Base-by-base conservation (phyloP, 345 rosid species). In the Boechera divaricarpa region DNA sequence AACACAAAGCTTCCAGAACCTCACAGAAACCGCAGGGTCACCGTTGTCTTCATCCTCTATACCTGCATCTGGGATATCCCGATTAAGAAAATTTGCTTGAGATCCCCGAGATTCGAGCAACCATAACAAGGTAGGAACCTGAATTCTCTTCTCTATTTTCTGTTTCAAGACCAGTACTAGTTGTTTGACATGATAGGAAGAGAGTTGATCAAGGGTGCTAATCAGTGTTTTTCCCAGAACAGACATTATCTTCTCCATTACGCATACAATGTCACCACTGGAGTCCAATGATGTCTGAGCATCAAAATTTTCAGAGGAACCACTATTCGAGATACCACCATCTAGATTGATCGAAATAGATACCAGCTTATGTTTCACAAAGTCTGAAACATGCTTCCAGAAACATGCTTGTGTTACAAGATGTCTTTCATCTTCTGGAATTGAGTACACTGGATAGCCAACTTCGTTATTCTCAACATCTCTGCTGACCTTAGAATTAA, bases 351-450 rank as follows among this genome's bases (percentile, higher is more conserved):
- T 54, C 51, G 81, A 85, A 21, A 72, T 29, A 36, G 73, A 77
- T 70, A 72, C 77, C 81, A 91, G 78, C 80, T 90, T 89, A 81
- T 82, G 87, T 63, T 86, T 82, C 83, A 77, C 73, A 62, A 94
- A 85, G 70, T 83, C 87, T 63, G 72, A 83, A 76, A 91, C 76
- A 77, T 90, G 96, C 79, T 82, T 87, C 97, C 98, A 94, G 75
- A 90, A 73, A 81, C 92, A 88, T 66, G 77, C 82, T 67, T 88
- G 91, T 48, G 87, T 77, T 29, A 87, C 75, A 72, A 82, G 82
- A 87, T 89, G 84, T 86, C 86, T 94, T 81, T 90, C 97, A 75
- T 88, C 94, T 70, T 85, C 90, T 72, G 53, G 53, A 83, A 91
- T 86, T 66, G 86, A 80, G 71, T 76, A 72, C 33, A 57, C 66